phyloP scores from a whole-genome alignment of 2,329 filamentous ascomycete species.

The Calonectria pteridis region DNA sequence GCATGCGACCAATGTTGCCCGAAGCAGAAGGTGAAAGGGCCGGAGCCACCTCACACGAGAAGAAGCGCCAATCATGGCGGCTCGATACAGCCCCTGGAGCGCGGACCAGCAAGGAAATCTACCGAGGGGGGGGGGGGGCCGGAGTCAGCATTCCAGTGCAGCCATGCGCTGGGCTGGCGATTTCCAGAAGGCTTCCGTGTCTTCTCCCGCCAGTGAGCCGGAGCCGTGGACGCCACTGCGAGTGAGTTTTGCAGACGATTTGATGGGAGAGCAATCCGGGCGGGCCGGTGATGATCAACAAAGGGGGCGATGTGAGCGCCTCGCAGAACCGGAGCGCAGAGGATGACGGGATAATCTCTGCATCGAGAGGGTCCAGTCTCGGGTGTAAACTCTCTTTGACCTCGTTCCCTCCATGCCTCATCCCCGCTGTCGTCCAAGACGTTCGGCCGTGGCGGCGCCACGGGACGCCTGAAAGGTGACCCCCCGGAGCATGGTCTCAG shows the following conservation, averaged over 20 bases:
- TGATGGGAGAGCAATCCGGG: not conserved
- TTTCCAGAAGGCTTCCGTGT: constrained; percentile 48
- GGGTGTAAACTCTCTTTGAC: constrained; percentile 35
- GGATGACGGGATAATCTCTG: constrained; percentile 20
- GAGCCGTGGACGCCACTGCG: constrained; percentile 16
- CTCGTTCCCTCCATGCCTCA: constrained; percentile 25
- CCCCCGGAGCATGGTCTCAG: constrained; percentile 28
- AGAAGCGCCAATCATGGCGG: constrained; percentile 48
- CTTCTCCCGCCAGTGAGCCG: constrained; percentile 26
- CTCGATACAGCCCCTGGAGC: constrained; percentile 43
- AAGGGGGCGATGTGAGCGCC: constrained; percentile 19
- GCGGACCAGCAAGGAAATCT: constrained; percentile 42
- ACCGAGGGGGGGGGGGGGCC: constrained; percentile 39
- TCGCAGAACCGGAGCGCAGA: not conserved
- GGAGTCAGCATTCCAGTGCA: constrained; percentile 36
- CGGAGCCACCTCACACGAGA: constrained; percentile 47
- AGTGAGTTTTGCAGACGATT: not conserved
- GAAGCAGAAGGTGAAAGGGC: constrained; percentile 53
- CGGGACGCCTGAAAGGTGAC: constrained; percentile 36
- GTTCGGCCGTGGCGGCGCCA: constrained; percentile 45
- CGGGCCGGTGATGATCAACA: not conserved
- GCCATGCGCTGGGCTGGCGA: constrained; percentile 28
- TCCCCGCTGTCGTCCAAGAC: constrained; percentile 32
- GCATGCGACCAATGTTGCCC: constrained; percentile 50
- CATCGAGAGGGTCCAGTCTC: constrained; percentile 23